Evolutionary conservation across 352 stramenopile genomes (phyloP).

Genomic region (Phytophthora ramorum): DNA sequence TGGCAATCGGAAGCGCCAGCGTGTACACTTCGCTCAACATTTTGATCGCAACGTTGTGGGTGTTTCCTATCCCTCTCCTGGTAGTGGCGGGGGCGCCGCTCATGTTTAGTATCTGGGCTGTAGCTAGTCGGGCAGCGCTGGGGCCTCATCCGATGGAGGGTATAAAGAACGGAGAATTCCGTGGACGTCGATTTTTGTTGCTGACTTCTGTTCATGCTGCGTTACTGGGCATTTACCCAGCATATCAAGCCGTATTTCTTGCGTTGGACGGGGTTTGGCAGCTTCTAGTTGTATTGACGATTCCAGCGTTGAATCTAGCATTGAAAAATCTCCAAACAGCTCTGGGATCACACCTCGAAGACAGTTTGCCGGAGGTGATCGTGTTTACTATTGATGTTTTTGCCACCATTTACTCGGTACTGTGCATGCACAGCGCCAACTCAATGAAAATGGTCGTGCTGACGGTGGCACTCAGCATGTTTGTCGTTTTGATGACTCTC

Average conservation of each 20-base stretch:
- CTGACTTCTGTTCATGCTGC: slow-evolving; percentile 17
- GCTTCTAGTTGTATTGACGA: slow-evolving; percentile 10
- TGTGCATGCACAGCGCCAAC: slow-evolving; percentile 16
- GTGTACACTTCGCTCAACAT: slow-evolving; percentile 17
- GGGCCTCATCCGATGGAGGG: background rate
- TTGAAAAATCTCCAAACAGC: slow-evolving; percentile 38
- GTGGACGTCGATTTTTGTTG: slow-evolving; percentile 16
- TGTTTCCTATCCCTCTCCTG: slow-evolving; percentile 44
- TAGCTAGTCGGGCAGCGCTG: slow-evolving; percentile 13
- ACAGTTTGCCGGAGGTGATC: slow-evolving; percentile 32
- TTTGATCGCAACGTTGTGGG: slow-evolving; percentile 25
- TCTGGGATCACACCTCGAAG: slow-evolving; percentile 28
- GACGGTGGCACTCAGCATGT: too few relatives aligned
- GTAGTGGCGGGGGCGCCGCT: slow-evolving; percentile 22
- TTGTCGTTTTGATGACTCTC: too few relatives aligned
- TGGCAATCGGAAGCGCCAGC: slow-evolving; percentile 7
- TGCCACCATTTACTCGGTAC: slow-evolving; percentile 38
- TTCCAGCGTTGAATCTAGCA: slow-evolving; percentile 37
- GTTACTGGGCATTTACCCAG: slow-evolving; percentile 39
- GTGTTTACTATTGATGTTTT: slow-evolving; percentile 42
- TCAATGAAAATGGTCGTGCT: too few relatives aligned
- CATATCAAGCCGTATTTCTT: slow-evolving; percentile 38
- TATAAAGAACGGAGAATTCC: slow-evolving; percentile 16
- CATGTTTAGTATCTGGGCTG: slow-evolving; percentile 22
- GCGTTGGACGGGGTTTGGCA: slow-evolving; percentile 5